Conservation (phyloP, 345 rosid genomes). For the Crucihimalaya himalaica region DNA sequence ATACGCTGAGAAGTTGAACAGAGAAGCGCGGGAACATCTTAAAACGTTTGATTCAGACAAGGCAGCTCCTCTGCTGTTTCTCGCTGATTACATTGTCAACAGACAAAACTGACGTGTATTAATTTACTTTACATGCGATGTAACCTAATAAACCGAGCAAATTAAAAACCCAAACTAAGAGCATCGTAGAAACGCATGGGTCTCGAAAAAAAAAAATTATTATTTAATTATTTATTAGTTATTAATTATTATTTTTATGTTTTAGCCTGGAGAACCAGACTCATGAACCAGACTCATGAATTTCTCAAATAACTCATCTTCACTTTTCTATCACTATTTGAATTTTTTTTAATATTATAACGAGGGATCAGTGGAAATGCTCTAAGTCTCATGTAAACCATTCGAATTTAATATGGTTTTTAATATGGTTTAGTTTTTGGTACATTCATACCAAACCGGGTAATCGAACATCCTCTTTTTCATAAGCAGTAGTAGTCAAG, state of each 20-base stretch:
- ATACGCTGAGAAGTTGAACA: slow-evolving; percentile 53
- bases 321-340: too few relatives aligned
- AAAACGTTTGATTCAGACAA: slow-evolving; percentile 51
- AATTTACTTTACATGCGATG: too few relatives aligned
- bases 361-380: too few relatives aligned
- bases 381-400: not conserved
- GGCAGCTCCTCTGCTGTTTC: slow-evolving; percentile 62
- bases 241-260: too few relatives aligned
- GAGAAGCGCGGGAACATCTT: slow-evolving; percentile 56
- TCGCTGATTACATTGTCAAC: slow-evolving; percentile 58
- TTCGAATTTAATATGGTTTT: not conserved
- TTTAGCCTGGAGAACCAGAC: too few relatives aligned
- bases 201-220: too few relatives aligned
- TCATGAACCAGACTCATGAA: too few relatives aligned
- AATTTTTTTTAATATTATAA: too few relatives aligned
- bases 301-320: too few relatives aligned
- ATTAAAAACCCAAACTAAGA: not conserved
- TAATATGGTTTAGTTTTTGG: not conserved
- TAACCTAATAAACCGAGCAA: not conserved
- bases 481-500: not conserved
- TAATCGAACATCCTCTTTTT: not conserved
- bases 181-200: too few relatives aligned
- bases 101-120: slow-evolving; percentile 11
- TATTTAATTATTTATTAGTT: too few relatives aligned
- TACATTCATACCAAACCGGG: not conserved